A percentile compares a stretch with the other conserved stretches of the same genome.
Evolutionary conservation across 2,329 filamentous ascomycete species (phyloP).

Genomic region (Ascochyta pisi): DNA sequence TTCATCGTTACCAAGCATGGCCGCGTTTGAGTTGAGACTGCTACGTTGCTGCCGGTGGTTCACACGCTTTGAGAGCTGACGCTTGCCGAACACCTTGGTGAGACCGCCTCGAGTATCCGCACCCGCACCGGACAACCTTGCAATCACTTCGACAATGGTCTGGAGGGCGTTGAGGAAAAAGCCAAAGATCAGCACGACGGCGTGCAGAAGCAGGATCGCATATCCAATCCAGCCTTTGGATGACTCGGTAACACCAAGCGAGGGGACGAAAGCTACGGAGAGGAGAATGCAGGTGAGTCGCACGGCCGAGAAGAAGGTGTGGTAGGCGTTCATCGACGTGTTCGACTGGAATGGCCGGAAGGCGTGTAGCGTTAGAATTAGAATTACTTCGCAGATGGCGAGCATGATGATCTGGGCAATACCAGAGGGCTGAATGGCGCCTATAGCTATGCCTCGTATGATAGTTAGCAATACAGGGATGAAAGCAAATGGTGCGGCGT

Average conservation of each 20-base stretch:
- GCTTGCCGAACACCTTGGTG: slow-evolving; percentile 85
- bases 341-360: slow-evolving; percentile 89
- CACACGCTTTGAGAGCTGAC: slow-evolving; percentile 80
- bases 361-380: slow-evolving; percentile 83
- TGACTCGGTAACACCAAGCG: slow-evolving; percentile 77
- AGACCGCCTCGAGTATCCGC: slow-evolving; percentile 80
- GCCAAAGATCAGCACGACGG: slow-evolving; percentile 81
- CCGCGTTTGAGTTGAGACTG: slow-evolving; percentile 82
- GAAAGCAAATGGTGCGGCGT: slow-evolving; percentile 87
- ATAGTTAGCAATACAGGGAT: slow-evolving; percentile 86
- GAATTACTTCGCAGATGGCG: slow-evolving; percentile 91
- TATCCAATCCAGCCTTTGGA: slow-evolving; percentile 96
- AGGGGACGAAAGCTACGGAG: slow-evolving; percentile 76
- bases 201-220: slow-evolving; percentile 85
- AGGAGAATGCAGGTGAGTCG: slow-evolving; percentile 71
- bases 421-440: slow-evolving; percentile 89
- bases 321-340: slow-evolving; percentile 97
- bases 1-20: slow-evolving; percentile 76
- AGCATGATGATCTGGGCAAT: slow-evolving; percentile 92
- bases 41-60: slow-evolving; percentile 71
- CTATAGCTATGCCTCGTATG: slow-evolving; percentile 86
- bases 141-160: slow-evolving; percentile 86
- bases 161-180: slow-evolving; percentile 93
- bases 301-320: slow-evolving; percentile 80
- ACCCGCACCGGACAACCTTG: slow-evolving; percentile 82